Conservation (phyloP, 2,329 filamentous ascomycete genomes). For the Claviceps purpurea region DNA sequence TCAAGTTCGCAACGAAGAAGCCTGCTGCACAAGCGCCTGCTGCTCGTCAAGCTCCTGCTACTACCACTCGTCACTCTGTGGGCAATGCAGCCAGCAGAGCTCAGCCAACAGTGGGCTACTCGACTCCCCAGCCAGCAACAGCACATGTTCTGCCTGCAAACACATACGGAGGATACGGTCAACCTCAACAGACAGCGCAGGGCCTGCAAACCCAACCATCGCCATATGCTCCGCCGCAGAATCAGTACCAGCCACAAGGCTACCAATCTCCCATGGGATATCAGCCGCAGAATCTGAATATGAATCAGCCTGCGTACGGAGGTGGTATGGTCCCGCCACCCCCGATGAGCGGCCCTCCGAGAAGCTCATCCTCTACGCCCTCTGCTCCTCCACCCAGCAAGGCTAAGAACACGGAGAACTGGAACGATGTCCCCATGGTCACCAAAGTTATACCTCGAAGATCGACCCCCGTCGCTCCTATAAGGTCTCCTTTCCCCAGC, state of each 20-base stretch:
- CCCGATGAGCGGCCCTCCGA: constrained; percentile 23
- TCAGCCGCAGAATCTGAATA: constrained; percentile 32
- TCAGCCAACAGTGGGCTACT: constrained; percentile 30
- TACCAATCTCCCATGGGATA: constrained; percentile 24
- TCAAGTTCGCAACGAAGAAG: constrained; percentile 66
- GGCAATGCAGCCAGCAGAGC: constrained; percentile 2
- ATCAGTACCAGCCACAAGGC: constrained; percentile 20
- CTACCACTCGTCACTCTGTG: constrained; percentile 10
- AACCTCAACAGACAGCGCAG: constrained; percentile 12
- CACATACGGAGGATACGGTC: constrained; percentile 13
- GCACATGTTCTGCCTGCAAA: constrained; percentile 15
- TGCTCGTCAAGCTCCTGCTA: background rate
- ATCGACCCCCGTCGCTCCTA: constrained; percentile 57
- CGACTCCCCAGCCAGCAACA: constrained; percentile 28
- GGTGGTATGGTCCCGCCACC: constrained; percentile 17
- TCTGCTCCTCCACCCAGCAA: constrained; percentile 57
- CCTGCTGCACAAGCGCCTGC: constrained; percentile 12
- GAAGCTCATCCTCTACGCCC: constrained; percentile 46
- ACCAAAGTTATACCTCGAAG: constrained; percentile 60
- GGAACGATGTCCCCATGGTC: constrained; percentile 92
- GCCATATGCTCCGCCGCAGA: constrained; percentile 24
- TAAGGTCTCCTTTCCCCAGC: constrained; percentile 63
- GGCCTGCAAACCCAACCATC: constrained; percentile 18
- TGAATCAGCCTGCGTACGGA: constrained; percentile 24
- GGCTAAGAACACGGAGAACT: constrained; percentile 60